phyloP scores from a whole-genome alignment of 2,329 filamentous ascomycete species.

The Grosmannia serpens region DNA sequence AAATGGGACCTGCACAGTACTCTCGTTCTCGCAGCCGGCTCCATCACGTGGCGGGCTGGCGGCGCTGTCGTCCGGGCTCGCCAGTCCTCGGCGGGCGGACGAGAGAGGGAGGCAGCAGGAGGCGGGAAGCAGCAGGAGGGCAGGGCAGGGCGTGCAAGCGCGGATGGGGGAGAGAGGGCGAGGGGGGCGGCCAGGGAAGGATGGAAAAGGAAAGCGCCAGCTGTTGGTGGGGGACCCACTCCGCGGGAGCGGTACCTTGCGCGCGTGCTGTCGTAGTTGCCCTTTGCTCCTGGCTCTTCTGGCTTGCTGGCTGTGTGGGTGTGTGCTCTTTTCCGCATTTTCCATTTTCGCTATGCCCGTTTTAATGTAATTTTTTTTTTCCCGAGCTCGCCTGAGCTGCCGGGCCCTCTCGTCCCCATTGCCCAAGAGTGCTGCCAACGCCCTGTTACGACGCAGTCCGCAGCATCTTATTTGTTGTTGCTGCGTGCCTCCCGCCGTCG shows the following conservation, averaged over 20 bases:
- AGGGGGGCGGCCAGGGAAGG: neutral
- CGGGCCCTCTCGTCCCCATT: too few relatives aligned
- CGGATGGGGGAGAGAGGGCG: slow-evolving; percentile 8
- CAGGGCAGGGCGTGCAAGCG: neutral
- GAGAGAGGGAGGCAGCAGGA: neutral
- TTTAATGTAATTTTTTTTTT: neutral
- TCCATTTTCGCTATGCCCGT: neutral
- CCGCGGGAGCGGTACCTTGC: slow-evolving; percentile 16
- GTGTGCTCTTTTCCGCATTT: neutral
- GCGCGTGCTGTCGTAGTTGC: neutral
- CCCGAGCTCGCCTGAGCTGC: neutral
- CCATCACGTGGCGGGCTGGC: too few relatives aligned
- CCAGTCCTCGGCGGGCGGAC: neutral
- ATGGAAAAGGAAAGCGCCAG: slow-evolving; percentile 1
- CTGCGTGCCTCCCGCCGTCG: neutral
- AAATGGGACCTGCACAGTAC: too few relatives aligned
- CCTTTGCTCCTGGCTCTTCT: slow-evolving; percentile 3
- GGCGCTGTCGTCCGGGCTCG: neutral
- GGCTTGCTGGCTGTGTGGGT: too few relatives aligned
- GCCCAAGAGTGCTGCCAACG: too few relatives aligned
- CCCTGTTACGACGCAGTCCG: neutral
- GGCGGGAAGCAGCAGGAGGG: neutral
- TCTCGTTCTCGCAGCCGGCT: too few relatives aligned
- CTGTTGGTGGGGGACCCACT: slow-evolving; percentile 14
- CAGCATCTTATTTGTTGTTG: neutral